Evolutionary conservation across 202 grass and related monocot species (phyloP).

Genomic region (Schoenoplectus triqueter): DNA sequence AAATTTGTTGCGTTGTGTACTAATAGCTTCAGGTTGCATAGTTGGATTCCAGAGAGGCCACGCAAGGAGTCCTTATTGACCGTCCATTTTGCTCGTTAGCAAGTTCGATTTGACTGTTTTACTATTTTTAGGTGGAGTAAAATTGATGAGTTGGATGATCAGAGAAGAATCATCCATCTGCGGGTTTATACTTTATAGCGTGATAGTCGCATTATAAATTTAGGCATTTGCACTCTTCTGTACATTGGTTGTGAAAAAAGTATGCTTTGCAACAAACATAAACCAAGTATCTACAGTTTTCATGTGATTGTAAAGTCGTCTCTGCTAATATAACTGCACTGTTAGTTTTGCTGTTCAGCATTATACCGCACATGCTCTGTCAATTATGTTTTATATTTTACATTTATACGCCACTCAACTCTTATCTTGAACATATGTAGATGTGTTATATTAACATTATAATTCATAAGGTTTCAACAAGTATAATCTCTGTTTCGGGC

Average conservation of each 20-base stretch:
- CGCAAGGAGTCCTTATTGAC: neutral
- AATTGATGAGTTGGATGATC: neutral
- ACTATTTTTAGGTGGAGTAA: constrained; percentile 22
- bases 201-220: too few species aligned
- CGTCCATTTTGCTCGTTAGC: constrained; percentile 34
- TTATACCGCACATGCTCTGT: too few species aligned
- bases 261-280: too few species aligned
- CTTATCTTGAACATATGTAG: too few species aligned
- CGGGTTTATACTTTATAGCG: too few species aligned
- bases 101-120: constrained; percentile 23
- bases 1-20: constrained; percentile 36
- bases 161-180: neutral
- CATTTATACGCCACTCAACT: too few species aligned
- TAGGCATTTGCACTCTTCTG: too few species aligned
- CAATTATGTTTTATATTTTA: too few species aligned
- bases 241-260: too few species aligned
- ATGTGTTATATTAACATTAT: neutral
- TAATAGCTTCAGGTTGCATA: constrained; percentile 26
- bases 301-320: too few species aligned
- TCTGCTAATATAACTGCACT: too few species aligned
- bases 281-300: neutral
- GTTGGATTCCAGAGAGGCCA: constrained; percentile 18
- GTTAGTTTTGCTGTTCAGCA: too few species aligned
- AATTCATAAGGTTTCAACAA: neutral
- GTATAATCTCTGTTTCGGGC: neutral